Conservation (phyloP, 768 basidiomycete species). For the Suillus occidentalis region DNA sequence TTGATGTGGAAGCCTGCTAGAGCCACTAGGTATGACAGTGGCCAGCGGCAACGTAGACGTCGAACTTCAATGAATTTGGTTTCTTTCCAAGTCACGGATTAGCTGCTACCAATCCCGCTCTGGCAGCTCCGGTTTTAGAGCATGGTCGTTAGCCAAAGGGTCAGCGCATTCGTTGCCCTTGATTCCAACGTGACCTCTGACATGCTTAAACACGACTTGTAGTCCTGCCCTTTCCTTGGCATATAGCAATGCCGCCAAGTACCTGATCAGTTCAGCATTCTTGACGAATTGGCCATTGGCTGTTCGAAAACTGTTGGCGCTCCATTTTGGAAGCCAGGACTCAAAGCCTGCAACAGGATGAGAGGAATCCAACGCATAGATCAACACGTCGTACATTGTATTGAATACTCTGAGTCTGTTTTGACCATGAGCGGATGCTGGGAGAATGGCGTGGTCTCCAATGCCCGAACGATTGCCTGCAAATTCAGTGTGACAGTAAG, state of each 20-base stretch:
- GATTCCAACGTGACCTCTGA: conserved; percentile 76
- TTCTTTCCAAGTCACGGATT: neutral
- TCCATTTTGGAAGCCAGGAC: conserved; percentile 72
- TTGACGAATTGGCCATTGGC: conserved; percentile 58
- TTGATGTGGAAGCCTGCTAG: neutral
- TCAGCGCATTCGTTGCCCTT: conserved; percentile 90
- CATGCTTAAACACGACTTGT: conserved; percentile 62
- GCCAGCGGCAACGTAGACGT: neutral
- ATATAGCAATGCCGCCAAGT: conserved; percentile 62
- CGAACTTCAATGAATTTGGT: neutral
- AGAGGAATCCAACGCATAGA: conserved; percentile 3
- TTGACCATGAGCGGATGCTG: conserved; percentile 67
- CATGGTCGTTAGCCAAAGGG: conserved; percentile 61
- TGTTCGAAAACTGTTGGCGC: conserved; percentile 48
- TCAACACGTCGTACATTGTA: conserved; percentile 54
- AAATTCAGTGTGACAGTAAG: neutral
- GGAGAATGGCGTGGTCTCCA: conserved; percentile 67
- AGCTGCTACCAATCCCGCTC: conserved; percentile 62
- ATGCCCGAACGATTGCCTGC: conserved; percentile 80
- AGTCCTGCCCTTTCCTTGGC: conserved; percentile 52
- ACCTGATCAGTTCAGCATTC: conserved; percentile 71
- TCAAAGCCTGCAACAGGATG: conserved; percentile 54
- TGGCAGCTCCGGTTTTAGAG: conserved; percentile 32
- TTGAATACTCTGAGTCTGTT: conserved; percentile 85
- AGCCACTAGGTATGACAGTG: neutral